Base-by-base conservation (phyloP, 768 basidiomycete genomes). In the Mycena haematopus region DNA sequence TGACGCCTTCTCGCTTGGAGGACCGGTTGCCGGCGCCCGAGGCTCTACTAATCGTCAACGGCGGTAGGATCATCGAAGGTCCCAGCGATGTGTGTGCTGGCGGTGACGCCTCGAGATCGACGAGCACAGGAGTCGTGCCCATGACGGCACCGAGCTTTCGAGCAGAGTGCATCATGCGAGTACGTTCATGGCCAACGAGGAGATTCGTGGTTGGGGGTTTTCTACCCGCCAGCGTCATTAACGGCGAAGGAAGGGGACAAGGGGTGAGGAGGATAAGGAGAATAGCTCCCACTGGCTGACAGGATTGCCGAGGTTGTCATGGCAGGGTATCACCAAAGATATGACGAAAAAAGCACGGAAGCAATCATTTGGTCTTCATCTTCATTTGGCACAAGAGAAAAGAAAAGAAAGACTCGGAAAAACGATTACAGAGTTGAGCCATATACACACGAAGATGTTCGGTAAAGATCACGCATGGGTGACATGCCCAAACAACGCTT, bases 1-100 rank as follows among this genome's bases (percentile, higher is more conserved):
- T 33, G 24, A 58, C 52, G 2, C 66, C 66, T 17, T 63, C 62
- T 3, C 66, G 62, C 42, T 63, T 67, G 33, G 62, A 64, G 27
- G 62, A 55, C 5, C 61, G 58, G 31, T 45, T 50, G 4, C 47
- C 36, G 27, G 17, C n/a, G 19, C 35, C 2, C 24, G 62, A 57
- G 44, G 44, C 11, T 9, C 50, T 19, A 44, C 54, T n/a, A n/a
- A n/a, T 38, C 36, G 27, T 46, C 38, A 49, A 52, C 10, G 47
- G 35, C 8, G 60, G 60, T 1, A 44, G 21, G 22, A 56, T 56
- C 40, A 56, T 40, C 1, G 44, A 49, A 17, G 52, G 31, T 6
- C 24, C 6, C 13, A n/a, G n/a, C n/a, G 58, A 17, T 0, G 15
- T 33, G n/a, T 31, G 46, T 13, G 27, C 29, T 31, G 29, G 29